Evolutionary conservation across 78 protist genomes (phyloP), one percentile per base, ranked within the genome.

Genomic region (Dictyostelium capitatum): DNA sequence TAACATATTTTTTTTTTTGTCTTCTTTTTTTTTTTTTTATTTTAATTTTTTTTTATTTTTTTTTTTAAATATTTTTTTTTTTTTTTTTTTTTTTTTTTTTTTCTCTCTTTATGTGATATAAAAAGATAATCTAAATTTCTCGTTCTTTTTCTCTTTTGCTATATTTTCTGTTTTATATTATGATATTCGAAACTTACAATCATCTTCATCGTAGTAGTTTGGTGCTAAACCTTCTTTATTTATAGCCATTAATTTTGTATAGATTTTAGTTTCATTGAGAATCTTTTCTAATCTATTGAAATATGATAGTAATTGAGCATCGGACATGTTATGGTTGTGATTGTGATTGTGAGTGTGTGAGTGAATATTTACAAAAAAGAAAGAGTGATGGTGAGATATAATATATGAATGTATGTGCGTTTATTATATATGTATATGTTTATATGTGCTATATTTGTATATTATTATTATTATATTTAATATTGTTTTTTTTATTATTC

Each of bases 261-360:
- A 85, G 82, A 85, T 50, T 47, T 85, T 77, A 6, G 92, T 85
- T 48, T 85, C 92, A 3, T 85, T 75, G 6, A 85, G 56, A 41
- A 85, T 85, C 83, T 85, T 85, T 59, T 77, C 79, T 25, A 85
- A 14, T 59, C 70, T 85, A 9, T 53, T 65, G 59, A 85, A 62
- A 50, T 57, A 20, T 20, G 79, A 28, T 1, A 85, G 50, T 85
- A 85, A 19, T 64, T 85, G 92, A 43, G 80, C 92, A 28, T 85
- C 92, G 25, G 92, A 30, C 82, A 85, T 85, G 48, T n/a, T 64
- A n/a, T 37, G 53, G 23, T 73, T 46, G 7, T 73, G 47, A 6
- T 48, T 74, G 14, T 25, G 72, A n/a, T 59, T 23, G 28, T 62
- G 25, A 20, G 43, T 11, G 6, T 20, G 43, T 25, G 8, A 62